These are phyloP conservation scores for Vigna reflexopilosa DNA, from an alignment of 306 rosid genomes.

Conservation along the genomic window DNA sequence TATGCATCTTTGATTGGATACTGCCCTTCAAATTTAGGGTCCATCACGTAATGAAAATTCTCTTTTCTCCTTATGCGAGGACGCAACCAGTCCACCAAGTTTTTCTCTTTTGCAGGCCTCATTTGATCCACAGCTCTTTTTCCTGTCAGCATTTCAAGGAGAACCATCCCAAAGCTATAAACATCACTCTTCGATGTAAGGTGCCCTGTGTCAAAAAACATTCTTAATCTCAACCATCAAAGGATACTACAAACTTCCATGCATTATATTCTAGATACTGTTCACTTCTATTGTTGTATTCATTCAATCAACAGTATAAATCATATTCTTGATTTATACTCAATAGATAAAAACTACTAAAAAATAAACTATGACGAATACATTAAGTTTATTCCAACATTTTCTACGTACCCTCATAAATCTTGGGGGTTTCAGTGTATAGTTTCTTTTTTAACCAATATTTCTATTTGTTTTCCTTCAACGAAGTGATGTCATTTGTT, in stretches of 20 bases:
- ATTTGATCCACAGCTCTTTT: conserved; percentile 56
- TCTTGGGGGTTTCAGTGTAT: background rate
- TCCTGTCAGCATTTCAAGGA: conserved; percentile 71
- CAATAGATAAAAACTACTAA: too few relatives aligned
- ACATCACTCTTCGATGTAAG: conserved; percentile 71
- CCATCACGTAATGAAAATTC: conserved; percentile 31
- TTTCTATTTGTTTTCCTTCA: background rate
- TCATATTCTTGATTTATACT: too few relatives aligned
- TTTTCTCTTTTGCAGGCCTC: conserved; percentile 40
- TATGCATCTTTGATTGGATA: conserved; percentile 54
- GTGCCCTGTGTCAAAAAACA: conserved; percentile 56
- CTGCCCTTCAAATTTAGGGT: conserved; percentile 59
- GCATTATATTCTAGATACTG: too few relatives aligned
- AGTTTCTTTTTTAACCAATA: background rate
- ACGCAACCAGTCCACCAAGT: conserved; percentile 66
- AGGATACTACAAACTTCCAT: too few relatives aligned
- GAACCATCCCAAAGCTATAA: conserved; percentile 73
- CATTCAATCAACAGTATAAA: too few relatives aligned
- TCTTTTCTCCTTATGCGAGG: conserved; percentile 33
- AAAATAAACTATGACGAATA: too few relatives aligned
- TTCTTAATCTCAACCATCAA: background rate
- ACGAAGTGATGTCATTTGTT: background rate
- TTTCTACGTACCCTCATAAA: background rate
- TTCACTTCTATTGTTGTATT: too few relatives aligned
- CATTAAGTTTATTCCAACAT: too few relatives aligned